Evolutionary conservation across 441 rosid species (phyloP).

Genomic region (Erodium trifolium): DNA sequence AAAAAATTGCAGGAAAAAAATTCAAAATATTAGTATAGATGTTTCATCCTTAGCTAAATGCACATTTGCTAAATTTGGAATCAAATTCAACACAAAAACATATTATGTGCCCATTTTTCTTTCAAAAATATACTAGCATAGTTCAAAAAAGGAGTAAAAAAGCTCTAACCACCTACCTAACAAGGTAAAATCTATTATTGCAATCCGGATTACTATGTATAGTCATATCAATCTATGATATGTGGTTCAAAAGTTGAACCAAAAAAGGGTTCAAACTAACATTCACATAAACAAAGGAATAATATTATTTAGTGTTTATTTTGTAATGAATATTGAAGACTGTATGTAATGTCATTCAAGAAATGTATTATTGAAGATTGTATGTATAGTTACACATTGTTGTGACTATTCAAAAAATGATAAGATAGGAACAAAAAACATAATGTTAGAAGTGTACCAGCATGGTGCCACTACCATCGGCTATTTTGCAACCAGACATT

Average conservation of each 20-base stretch:
- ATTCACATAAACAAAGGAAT: background rate
- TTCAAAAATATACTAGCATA: background rate
- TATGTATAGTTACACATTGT: background rate
- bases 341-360: no score
- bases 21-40: no score
- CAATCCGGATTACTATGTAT: no score
- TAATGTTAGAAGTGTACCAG: constrained; percentile 41
- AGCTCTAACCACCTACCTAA: background rate
- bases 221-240: no score
- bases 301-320: background rate
- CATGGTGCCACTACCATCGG: constrained; percentile 95
- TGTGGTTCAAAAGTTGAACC: no score
- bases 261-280: no score
- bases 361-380: background rate
- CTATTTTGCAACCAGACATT: constrained; percentile 99
- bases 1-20: no score
- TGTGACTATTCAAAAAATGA: background rate
- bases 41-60: no score
- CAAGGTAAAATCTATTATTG: no score
- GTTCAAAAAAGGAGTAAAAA: no score
- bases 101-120: background rate
- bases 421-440: no score
- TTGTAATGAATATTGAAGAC: background rate
- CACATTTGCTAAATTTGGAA: background rate
- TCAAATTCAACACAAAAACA: background rate